These are phyloP conservation scores for Arthrobotrys conoides DNA, from an alignment of 2,329 filamentous ascomycete genomes.

Conservation along the genomic window DNA sequence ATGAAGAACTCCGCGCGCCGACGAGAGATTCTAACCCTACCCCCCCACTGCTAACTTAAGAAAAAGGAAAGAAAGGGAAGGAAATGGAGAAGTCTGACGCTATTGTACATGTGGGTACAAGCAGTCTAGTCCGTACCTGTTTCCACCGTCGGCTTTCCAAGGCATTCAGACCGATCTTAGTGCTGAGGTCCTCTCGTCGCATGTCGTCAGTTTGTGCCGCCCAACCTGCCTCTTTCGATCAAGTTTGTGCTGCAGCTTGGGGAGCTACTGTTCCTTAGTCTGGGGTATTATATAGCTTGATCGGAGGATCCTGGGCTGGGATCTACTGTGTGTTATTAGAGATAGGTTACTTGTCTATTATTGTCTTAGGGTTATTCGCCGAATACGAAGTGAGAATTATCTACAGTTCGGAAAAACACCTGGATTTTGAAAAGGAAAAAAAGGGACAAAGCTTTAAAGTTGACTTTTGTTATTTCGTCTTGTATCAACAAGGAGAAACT, in stretches of 20 bases:
- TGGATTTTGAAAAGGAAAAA: background rate
- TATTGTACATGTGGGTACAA: conserved; percentile 42
- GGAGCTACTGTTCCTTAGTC: background rate
- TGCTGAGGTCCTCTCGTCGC: background rate
- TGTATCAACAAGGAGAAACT: conserved; percentile 16
- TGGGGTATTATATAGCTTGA: background rate
- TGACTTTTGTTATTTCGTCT: conserved; percentile 10
- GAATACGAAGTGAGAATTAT: background rate
- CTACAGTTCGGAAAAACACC: conserved; percentile 5
- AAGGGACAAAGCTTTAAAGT: too few species aligned
- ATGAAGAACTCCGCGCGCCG: conserved; percentile 46
- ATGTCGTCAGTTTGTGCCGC: conserved; percentile 53
- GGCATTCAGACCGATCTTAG: conserved; percentile 19
- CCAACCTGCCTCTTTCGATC: conserved; percentile 49
- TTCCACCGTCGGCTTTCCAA: conserved; percentile 38
- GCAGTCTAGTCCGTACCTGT: conserved; percentile 18
- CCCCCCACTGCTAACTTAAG: background rate
- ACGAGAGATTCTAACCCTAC: conserved; percentile 13
- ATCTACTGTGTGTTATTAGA: background rate
- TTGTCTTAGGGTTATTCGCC: background rate
- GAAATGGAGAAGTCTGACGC: conserved; percentile 32
- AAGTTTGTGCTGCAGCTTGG: conserved; percentile 15
- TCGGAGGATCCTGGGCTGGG: background rate
- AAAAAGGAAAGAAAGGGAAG: conserved; percentile 17
- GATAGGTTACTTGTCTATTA: background rate